These are phyloP conservation scores for Arachis monticola DNA, from an alignment of 331 rosid species.

Conservation along the genomic window DNA sequence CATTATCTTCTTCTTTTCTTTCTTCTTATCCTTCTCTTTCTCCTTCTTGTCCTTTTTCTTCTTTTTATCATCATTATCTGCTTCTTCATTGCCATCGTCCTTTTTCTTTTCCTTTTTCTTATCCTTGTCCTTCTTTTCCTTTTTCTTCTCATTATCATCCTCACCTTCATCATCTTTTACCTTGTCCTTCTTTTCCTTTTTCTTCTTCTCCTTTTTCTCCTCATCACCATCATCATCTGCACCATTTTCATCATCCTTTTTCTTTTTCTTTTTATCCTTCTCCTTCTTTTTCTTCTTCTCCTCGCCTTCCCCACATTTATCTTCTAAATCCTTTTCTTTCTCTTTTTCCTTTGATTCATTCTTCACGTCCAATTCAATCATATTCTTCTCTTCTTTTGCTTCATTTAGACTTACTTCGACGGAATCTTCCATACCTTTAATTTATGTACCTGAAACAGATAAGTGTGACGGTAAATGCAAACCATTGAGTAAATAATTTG, in stretches of 20 bases:
- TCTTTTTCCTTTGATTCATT: conserved; percentile 48
- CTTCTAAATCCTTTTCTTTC: conserved; percentile 1
- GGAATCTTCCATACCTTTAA: conserved; percentile 56
- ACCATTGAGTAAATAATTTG: conserved; percentile 13
- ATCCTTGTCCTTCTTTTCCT: not conserved
- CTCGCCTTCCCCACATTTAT: not conserved
- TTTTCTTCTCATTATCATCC: conserved; percentile 35
- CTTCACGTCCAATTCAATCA: conserved; percentile 49
- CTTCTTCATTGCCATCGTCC: not conserved
- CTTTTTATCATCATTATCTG: not conserved
- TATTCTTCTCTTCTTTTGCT: conserved; percentile 46
- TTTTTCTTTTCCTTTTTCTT: not conserved
- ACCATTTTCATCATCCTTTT: not conserved
- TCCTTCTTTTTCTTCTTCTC: conserved; percentile 4
- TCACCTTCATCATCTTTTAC: conserved; percentile 11
- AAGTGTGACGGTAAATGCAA: conserved; percentile 12
- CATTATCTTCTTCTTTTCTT: conserved; percentile 16
- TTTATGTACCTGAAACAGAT: conserved; percentile 33
- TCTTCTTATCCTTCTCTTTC: not conserved
- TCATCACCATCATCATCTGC: not conserved
- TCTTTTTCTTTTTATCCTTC: conserved; percentile 1
- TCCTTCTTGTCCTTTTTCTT: conserved; percentile 11
- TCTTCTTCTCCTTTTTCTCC: not conserved
- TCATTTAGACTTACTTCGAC: conserved; percentile 34
- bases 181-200: conserved; percentile 25